These are phyloP conservation scores for Gastrodia elata DNA, from an alignment of 106 monocot species.

Conservation along the genomic window DNA sequence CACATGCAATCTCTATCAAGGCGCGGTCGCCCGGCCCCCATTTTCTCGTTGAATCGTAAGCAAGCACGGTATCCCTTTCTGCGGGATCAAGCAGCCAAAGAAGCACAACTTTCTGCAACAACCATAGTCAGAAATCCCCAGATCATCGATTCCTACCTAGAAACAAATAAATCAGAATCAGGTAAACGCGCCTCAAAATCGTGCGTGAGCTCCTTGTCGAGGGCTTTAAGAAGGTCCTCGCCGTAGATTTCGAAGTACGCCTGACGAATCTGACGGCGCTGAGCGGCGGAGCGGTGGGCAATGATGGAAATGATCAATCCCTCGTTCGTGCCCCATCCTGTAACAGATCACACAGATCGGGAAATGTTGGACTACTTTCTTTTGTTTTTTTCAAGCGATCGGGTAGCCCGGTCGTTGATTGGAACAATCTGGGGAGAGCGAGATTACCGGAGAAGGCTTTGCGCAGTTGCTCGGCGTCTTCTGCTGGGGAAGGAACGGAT, in stretches of 20 bases:
- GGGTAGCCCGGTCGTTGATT: background rate
- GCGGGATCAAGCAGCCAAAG: constrained; percentile 67
- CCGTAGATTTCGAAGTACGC: constrained; percentile 48
- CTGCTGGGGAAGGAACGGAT: constrained; percentile 32
- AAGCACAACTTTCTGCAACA: constrained; percentile 42
- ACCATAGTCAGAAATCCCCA: background rate
- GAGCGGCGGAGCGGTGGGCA: constrained; percentile 60
- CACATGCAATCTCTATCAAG: constrained; percentile 61
- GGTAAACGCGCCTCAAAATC: constrained; percentile 58
- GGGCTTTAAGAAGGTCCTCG: constrained; percentile 59
- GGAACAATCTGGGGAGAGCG: background rate
- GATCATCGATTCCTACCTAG: background rate
- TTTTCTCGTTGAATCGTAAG: constrained; percentile 47
- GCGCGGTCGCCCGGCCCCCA: constrained; percentile 35
- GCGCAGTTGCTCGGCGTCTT: constrained; percentile 62
- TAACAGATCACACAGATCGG: background rate
- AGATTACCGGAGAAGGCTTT: constrained; percentile 53
- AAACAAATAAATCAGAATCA: background rate
- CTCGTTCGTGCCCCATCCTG: constrained; percentile 97
- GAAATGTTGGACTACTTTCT: background rate
- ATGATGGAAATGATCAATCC: constrained; percentile 59
- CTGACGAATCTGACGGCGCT: constrained; percentile 46
- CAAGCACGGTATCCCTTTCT: constrained; percentile 72
- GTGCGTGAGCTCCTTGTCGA: constrained; percentile 64
- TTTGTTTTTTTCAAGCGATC: background rate